Conservation (phyloP, 192 early-diverging fungal species). For the Coemansia sp. region DNA sequence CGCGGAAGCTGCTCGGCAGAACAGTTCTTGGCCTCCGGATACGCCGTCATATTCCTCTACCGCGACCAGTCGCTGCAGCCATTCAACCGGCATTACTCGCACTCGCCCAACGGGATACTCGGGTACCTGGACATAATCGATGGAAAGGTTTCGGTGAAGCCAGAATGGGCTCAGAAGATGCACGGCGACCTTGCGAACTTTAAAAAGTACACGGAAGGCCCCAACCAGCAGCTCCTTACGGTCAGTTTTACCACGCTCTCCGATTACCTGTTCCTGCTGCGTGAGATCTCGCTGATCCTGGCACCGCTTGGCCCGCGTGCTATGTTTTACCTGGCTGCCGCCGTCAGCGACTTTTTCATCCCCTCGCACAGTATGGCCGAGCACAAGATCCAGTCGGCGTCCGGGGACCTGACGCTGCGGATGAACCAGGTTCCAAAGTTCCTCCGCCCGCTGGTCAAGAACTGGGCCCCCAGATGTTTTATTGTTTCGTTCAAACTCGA, state of each 20-base stretch:
- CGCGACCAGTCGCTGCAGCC: conserved; percentile 93
- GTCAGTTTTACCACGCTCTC: conserved; percentile 86
- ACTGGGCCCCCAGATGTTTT: conserved; percentile 86
- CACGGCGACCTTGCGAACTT: conserved; percentile 63
- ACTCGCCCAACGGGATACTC: conserved; percentile 73
- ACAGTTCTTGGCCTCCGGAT: conserved; percentile 82
- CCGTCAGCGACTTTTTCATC: conserved; percentile 98
- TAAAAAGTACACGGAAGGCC: conserved; percentile 55
- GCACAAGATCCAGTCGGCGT: conserved; percentile 97
- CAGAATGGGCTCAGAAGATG: conserved; percentile 72
- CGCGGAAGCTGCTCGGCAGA: conserved; percentile 96
- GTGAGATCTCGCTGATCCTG: conserved; percentile 70
- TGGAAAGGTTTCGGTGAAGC: conserved; percentile 65
- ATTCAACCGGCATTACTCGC: conserved; percentile 88
- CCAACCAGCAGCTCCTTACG: conserved; percentile 67
- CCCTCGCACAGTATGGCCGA: conserved; percentile 89
- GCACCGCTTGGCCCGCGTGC: conserved; percentile 64
- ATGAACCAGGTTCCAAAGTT: conserved; percentile 99
- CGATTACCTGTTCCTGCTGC: conserved; percentile 92
- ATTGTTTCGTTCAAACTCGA: conserved; percentile 99
- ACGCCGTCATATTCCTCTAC: conserved; percentile 96
- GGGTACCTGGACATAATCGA: conserved; percentile 75
- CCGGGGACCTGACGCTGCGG: conserved; percentile 79
- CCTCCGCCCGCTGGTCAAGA: conserved; percentile 86
- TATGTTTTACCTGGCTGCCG: conserved; percentile 97